Base-by-base conservation (phyloP, 306 rosid species). In the Prunus mume region DNA sequence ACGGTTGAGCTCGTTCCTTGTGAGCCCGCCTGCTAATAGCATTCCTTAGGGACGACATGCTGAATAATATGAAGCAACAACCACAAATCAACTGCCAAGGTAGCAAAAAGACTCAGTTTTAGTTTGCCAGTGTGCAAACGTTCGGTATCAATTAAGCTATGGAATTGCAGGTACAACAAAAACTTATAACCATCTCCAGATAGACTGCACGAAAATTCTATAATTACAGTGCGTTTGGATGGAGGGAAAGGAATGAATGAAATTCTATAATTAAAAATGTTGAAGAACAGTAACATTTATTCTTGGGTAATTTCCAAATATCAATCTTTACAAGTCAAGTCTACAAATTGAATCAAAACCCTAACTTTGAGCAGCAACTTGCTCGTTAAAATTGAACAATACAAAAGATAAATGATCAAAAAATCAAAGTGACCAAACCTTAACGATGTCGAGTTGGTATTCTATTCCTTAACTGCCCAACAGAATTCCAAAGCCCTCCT, bases 1-100 rank as follows among this genome's bases (percentile, higher is more conserved):
- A 91, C 96, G 96, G 96, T 75, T 90, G 98, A 72, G 89, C 65
- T 62, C 96, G 91, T 73, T 91, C 97, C 80, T 88, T 94, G 84
- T 91, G 96, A 79, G 94, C 93, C 27, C 88, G 87, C 65, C 91
- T 79, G 72, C 84, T 87, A 28, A 93, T 10, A 54, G 96, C 89
- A 75, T 93, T 91, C 79, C 82, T 83, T 19, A 93, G 80, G n/a
- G 98, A 93, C 5, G 96, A 91, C 96, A 93, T 90, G 65, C 63
- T 71, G 38, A 27, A 47, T 6, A 43, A 52, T 66, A 50, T 2
- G 11, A 28, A 41, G 43, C 18, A 47, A 64, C 20, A 78, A 56
- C 72, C 62, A 65, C 54, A 50, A 78, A 11, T 50, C 27, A 66
- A 32, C 75, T 61, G 73, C 32, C 63, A 74, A 74, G 28, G 70